phyloP scores from a whole-genome alignment of 805 yeast species.

The Teunomyces aglyptinius region DNA sequence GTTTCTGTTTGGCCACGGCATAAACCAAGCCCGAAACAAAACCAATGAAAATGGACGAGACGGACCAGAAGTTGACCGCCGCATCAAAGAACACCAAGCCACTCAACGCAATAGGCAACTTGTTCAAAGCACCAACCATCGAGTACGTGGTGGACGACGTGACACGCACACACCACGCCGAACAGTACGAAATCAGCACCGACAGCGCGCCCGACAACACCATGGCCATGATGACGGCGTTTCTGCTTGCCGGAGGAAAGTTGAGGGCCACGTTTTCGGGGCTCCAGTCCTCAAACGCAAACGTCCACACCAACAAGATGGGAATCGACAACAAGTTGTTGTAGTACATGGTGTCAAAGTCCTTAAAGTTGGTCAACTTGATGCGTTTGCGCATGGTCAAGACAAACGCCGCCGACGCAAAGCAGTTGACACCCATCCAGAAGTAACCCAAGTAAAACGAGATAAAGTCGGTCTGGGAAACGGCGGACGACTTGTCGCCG shows the following conservation, averaged over 20 bases:
- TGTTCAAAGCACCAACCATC: constrained; percentile 99
- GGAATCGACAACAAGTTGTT: constrained; percentile 94
- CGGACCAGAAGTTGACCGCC: constrained; percentile 88
- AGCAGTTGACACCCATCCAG: constrained; percentile 96
- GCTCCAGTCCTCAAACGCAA: constrained; percentile 91
- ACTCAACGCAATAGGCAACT: constrained; percentile 93
- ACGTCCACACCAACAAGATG: constrained; percentile 71
- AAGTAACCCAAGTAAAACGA: constrained; percentile 72
- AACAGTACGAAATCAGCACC: constrained; percentile 96
- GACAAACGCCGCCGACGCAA: constrained; percentile 91
- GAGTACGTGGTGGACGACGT: constrained; percentile 98
- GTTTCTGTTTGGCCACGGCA: constrained; percentile 93
- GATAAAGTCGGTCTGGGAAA: constrained; percentile 40
- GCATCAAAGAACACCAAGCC: constrained; percentile 95
- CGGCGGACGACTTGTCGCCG: constrained; percentile 59
- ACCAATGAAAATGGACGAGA: constrained; percentile 88
- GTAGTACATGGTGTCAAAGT: constrained; percentile 97
- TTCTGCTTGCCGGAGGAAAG: constrained; percentile 73
- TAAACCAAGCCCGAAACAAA: constrained; percentile 94
- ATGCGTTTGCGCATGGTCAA: constrained; percentile 96
- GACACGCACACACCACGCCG: constrained; percentile 99
- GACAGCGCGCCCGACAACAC: constrained; percentile 89
- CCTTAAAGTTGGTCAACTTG: constrained; percentile 94
- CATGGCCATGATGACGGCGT: constrained; percentile 76
- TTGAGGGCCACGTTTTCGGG: constrained; percentile 67